A percentile compares a stretch with the other conserved stretches of the same genome.
Evolutionary conservation across 2,329 filamentous ascomycete genomes (phyloP).

Genomic region (Madurella mycetomatis): DNA sequence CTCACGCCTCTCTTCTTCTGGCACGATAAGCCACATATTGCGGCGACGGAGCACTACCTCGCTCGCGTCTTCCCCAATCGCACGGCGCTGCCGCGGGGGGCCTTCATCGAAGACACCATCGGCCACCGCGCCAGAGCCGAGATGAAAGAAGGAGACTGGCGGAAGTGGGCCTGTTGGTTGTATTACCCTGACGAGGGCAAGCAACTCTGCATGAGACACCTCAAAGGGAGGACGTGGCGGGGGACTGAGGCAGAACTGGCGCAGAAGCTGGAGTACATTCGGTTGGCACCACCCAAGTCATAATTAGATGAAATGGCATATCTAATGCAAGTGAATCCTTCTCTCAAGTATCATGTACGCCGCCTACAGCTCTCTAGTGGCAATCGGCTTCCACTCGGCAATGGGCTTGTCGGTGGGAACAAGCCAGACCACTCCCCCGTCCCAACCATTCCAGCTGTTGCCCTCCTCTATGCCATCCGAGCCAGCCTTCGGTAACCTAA

Average conservation of each 20-base stretch:
- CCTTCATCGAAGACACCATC: slow-evolving; percentile 54
- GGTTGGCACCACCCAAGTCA: slow-evolving; percentile 12
- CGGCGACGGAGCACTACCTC: slow-evolving; percentile 46
- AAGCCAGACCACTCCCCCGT: slow-evolving; percentile 31
- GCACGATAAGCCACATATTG: slow-evolving; percentile 55
- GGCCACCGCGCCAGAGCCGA: slow-evolving; percentile 51
- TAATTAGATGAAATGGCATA: background rate
- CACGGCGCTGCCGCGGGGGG: slow-evolving; percentile 46
- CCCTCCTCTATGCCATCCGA: background rate
- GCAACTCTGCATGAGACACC: slow-evolving; percentile 44
- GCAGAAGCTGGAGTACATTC: slow-evolving; percentile 23
- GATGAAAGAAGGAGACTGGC: slow-evolving; percentile 52
- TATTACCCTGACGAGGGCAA: slow-evolving; percentile 48
- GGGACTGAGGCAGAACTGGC: slow-evolving; percentile 33
- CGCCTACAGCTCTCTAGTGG: slow-evolving; percentile 22
- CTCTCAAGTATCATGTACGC: no score
- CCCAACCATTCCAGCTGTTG: slow-evolving; percentile 23
- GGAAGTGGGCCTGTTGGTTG: slow-evolving; percentile 52
- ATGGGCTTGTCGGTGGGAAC: slow-evolving; percentile 30
- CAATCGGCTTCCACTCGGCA: slow-evolving; percentile 31
- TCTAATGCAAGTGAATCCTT: background rate
- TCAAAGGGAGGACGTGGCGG: slow-evolving; percentile 48
- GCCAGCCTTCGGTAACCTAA: slow-evolving; percentile 12
- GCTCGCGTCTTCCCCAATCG: slow-evolving; percentile 45
- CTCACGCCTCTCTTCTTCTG: slow-evolving; percentile 55